Evolutionary conservation across 768 basidiomycete species (phyloP), one percentile per base, ranked within the genome.

Genomic region (Pulveroboletus sp.): DNA sequence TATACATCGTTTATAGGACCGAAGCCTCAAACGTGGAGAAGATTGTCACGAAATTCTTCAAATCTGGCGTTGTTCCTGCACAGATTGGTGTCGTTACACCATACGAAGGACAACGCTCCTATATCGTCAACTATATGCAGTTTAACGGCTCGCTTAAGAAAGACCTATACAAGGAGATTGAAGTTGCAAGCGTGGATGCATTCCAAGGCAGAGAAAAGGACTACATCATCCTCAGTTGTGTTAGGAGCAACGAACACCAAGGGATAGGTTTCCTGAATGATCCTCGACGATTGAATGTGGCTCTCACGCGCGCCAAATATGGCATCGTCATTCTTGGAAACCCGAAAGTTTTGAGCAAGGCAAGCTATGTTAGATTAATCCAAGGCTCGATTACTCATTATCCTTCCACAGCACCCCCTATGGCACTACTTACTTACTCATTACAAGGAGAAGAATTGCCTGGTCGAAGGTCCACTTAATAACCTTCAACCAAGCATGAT

Each of bases 171-270:
- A 99, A 99, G 75, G 96, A 99, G 63, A 94, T 99, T 36, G 96
- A 99, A 66, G 96, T 99, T 42, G 96, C 96, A 5, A 93, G 89
- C 56, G 96, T 99, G 47, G 96, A 99, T 66, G 96, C 96, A 6
- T 99, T 99, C 81, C 96, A 99, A 66, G 96, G 96, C 42, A 82
- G 96, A 64, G 96, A 99, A 75, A 99, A 99, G 79, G 96, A 99
- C 68, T 99, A 99, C 63, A 98, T 99, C 68, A 98, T 99, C 62
- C 77, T 99, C 43, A 91, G 88, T 64, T 98, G 96, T 63, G 96
- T 99, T 15, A 76, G 96, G 67, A 95, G 93, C 72, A 99, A 99
- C 68, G 96, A 99, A 65, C 96, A 99, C 66, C 96, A 98, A 67
- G 96, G 96, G 32, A 99, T 99, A 52, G 96, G 96, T 40, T 99